A percentile compares a stretch with the other conserved stretches of the same genome.
Evolutionary conservation across 495 filamentous ascomycete genomes (phyloP).

Genomic region (Amphirosellinia nigrospora): DNA sequence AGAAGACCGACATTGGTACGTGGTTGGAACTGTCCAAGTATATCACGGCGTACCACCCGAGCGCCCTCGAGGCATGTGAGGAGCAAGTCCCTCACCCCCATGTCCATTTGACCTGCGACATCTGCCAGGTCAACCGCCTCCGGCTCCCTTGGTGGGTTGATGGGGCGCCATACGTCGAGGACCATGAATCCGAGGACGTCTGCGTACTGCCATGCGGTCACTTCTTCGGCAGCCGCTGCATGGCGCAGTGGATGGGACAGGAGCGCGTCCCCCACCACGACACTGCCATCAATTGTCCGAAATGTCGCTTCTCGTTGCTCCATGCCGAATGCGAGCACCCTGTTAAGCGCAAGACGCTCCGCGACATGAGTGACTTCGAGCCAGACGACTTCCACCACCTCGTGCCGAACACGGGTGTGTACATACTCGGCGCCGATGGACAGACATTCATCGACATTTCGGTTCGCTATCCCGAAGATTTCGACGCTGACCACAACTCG

Average conservation of each 20-base stretch:
- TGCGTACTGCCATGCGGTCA: slow-evolving; percentile 3
- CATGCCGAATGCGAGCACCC: neutral
- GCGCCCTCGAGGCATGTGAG: neutral
- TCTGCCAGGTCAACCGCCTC: neutral
- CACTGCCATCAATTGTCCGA: neutral
- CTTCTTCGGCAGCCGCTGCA: neutral
- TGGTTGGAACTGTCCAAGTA: slow-evolving; percentile 5
- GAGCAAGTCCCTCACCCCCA: neutral
- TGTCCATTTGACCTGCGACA: neutral
- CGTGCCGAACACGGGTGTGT: neutral
- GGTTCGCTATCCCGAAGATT: too few relatives aligned
- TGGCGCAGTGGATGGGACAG: neutral
- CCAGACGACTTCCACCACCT: neutral
- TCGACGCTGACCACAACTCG: neutral
- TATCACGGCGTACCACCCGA: neutral
- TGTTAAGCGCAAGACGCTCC: neutral
- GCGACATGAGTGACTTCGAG: neutral
- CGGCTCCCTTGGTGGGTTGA: neutral
- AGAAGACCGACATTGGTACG: neutral
- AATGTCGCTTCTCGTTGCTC: neutral
- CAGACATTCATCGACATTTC: neutral
- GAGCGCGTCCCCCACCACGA: too few relatives aligned
- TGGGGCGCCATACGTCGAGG: neutral
- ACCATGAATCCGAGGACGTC: neutral
- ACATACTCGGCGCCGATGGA: neutral